Conservation (phyloP, 129 eudicot genomes). For the Lonicera japonica region DNA sequence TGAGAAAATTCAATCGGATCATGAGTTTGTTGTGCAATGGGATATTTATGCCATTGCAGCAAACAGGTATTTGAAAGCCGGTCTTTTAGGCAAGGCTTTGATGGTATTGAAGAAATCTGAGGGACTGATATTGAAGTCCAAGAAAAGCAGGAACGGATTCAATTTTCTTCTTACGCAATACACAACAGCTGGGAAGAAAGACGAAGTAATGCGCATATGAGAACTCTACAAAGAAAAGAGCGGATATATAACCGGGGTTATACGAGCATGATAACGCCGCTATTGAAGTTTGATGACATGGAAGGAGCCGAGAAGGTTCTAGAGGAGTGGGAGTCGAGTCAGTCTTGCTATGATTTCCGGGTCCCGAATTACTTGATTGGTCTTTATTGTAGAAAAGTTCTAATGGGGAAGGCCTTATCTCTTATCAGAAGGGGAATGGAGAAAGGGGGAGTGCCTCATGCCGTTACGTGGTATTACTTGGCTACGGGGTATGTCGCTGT, state of each 20-base stretch:
- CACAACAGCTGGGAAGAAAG: neutral
- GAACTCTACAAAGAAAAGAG: neutral
- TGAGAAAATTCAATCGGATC: conserved; percentile 27
- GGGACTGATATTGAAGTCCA: too few relatives aligned
- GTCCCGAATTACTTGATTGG: neutral
- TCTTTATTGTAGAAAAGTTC: neutral
- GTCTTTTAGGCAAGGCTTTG: conserved; percentile 10
- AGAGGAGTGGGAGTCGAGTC: neutral
- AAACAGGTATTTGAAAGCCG: conserved; percentile 18
- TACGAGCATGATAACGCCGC: neutral
- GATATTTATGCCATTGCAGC: conserved; percentile 20
- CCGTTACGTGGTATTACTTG: neutral
- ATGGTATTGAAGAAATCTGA: conserved; percentile 24
- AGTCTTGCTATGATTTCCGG: neutral
- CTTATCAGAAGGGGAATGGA: neutral
- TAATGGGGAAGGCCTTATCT: neutral
- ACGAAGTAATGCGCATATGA: neutral
- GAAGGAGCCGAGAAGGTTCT: neutral
- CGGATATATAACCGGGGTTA: neutral
- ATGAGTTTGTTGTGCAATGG: conserved; percentile 13
- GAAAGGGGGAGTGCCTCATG: neutral
- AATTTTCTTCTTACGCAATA: neutral
- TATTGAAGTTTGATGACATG: neutral
- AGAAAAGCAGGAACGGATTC: too few relatives aligned
- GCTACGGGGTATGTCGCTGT: neutral